Base-by-base conservation (phyloP, 2,329 filamentous ascomycete species). In the Aureobasidium mangrovei region DNA sequence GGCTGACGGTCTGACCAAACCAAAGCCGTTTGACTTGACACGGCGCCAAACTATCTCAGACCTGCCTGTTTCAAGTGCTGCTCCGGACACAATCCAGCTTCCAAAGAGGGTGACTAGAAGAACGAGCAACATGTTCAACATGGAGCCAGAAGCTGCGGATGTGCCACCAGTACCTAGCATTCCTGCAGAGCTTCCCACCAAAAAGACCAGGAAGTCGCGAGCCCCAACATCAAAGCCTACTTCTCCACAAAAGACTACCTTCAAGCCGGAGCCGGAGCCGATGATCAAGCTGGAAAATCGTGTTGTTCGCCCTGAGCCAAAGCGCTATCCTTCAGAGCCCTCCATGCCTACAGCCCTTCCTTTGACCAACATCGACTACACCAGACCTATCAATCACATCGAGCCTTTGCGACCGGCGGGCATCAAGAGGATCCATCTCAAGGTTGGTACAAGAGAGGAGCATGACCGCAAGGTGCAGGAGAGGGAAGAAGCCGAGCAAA, bases 381-480 rank as follows among this genome's bases (percentile, higher is more conserved):
- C 43, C 12, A 44, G 38, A 28, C 49, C 54, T 0, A 52, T 53
- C 45, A 54, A 54, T 18, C 48, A 47, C 12, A 58, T 55, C 3
- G 54, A 55, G 29, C 54, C 54, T 5, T 35, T 55, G 3, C 33
- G 46, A 27, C 35, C 51, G 7, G 46, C 29, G 7, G 42, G 46
- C 3, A 42, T 52, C n/a, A 78, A 78, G 62, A 77, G 76, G 29
- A 77, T 84, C 53, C 82, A 79, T 26, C 63, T 84, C 45, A 82
- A 80, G 58, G 70, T 83, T 49, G 78, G 78, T 0, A 72, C 77
- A 0, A 74, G 74, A 26, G 79, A 82, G 61, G 79, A 82, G 61
- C 72, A 82, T 57, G 77, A 80, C 44, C 62, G 62, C 3, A 65
- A 63, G 53, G 58, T 63, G 39, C 63, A 59, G 45, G 67, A 67